Evolutionary conservation across 2,329 filamentous ascomycete species (phyloP).

Genomic region (Mariannaea elegans): DNA sequence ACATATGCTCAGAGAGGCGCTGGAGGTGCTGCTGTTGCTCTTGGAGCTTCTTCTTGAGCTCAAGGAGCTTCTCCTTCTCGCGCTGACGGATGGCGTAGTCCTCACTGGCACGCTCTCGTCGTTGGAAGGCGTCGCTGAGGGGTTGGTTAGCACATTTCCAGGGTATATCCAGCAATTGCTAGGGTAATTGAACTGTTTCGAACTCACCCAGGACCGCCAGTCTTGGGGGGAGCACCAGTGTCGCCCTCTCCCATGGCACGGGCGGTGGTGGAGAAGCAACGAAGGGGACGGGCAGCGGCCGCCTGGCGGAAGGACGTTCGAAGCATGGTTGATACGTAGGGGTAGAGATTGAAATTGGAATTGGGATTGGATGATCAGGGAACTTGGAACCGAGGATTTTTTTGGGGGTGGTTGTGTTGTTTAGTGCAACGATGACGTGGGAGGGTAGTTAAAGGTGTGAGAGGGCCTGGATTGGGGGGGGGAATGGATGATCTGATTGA

Average conservation of each 20-base stretch:
- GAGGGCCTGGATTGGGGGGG: constrained; percentile 27
- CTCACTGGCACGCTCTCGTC: constrained; percentile 88
- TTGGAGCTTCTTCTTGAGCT: constrained; percentile 76
- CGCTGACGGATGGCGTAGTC: constrained; percentile 85
- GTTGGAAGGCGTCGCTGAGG: constrained; percentile 86
- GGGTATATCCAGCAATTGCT: background rate
- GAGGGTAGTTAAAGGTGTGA: constrained; percentile 26
- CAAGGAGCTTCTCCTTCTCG: constrained; percentile 88
- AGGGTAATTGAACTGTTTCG: constrained; percentile 11
- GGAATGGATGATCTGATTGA: constrained; percentile 37
- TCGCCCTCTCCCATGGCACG: constrained; percentile 76
- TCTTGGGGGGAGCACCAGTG: constrained; percentile 67
- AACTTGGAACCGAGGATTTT: constrained; percentile 27
- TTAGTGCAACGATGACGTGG: constrained; percentile 40
- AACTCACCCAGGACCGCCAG: constrained; percentile 63
- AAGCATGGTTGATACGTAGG: constrained; percentile 63
- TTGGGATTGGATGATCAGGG: constrained; percentile 19
- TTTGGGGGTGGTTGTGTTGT: constrained; percentile 6
- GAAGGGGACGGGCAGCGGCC: constrained; percentile 62
- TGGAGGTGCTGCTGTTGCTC: constrained; percentile 86
- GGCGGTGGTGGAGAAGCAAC: constrained; percentile 70
- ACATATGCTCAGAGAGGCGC: constrained; percentile 89
- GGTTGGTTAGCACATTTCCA: background rate
- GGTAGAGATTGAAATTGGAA: constrained; percentile 12
- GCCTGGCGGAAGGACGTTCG: constrained; percentile 69